Conservation (phyloP, 805 yeast species). For the Wickerhamomyces alni region DNA sequence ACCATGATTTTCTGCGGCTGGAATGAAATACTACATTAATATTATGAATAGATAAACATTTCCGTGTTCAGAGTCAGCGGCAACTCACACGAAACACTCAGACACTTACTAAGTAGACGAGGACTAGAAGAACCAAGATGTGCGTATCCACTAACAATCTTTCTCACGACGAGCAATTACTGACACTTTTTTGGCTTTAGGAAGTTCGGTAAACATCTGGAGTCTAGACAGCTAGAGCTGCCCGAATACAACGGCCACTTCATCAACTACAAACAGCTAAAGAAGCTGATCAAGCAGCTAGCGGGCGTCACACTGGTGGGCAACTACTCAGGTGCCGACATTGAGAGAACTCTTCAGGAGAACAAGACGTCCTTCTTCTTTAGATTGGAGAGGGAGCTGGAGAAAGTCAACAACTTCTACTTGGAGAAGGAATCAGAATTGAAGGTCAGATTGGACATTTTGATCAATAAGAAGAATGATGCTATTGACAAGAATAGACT, state of each 20-base stretch:
- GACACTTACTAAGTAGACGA: no score
- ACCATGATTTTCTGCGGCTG: no score
- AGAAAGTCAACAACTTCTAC: constrained; percentile 90
- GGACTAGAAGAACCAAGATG: no score
- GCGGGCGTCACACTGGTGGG: constrained; percentile 36
- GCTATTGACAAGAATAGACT: constrained; percentile 37
- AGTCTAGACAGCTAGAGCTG: constrained; percentile 86
- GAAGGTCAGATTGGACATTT: constrained; percentile 68
- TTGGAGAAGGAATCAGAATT: constrained; percentile 87
- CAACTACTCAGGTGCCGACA: constrained; percentile 20
- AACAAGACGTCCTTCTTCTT: constrained; percentile 86
- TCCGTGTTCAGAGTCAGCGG: no score
- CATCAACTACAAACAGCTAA: constrained; percentile 89
- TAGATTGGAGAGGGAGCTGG: constrained; percentile 88
- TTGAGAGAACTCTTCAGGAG: constrained; percentile 63
- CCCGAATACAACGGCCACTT: constrained; percentile 94
- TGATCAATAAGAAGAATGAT: constrained; percentile 64
- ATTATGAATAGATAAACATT: no score
- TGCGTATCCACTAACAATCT: neutral
- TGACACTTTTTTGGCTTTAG: constrained; percentile 14
- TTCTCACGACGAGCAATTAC: neutral
- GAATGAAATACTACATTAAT: no score
- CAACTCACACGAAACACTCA: no score
- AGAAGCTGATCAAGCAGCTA: constrained; percentile 83
- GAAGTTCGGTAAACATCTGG: constrained; percentile 96